Evolutionary conservation across 2,329 filamentous ascomycete genomes (phyloP).

Genomic region (Akanthomyces uredinophilus): DNA sequence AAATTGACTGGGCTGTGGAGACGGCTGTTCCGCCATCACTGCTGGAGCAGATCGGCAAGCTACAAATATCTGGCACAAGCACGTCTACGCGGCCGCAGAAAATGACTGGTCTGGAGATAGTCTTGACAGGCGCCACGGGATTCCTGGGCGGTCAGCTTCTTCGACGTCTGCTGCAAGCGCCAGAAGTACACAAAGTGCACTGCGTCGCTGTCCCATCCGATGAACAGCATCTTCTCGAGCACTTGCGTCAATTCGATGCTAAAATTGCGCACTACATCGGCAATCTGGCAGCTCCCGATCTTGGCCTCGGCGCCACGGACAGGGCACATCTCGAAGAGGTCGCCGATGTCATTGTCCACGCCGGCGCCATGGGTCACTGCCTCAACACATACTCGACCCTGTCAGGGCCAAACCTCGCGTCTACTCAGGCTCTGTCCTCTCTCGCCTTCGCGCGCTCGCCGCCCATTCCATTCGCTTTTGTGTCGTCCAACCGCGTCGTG

Average conservation of each 20-base stretch:
- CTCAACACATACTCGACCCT: conserved; percentile 33
- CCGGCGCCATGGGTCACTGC: conserved; percentile 36
- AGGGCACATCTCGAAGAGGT: conserved; percentile 14
- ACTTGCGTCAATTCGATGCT: background rate
- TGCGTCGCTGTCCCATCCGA: conserved; percentile 35
- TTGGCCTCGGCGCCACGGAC: conserved; percentile 20
- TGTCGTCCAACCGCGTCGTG: conserved; percentile 25
- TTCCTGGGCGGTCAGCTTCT: conserved; percentile 37
- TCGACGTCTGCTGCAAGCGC: conserved; percentile 25
- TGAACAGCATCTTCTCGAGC: background rate
- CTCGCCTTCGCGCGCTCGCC: conserved; percentile 21
- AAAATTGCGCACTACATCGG: conserved; percentile 20
- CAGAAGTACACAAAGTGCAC: conserved; percentile 32
- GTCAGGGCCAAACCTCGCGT: conserved; percentile 27
- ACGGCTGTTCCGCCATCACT: background rate
- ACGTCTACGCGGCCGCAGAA: background rate
- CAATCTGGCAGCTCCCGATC: conserved; percentile 23
- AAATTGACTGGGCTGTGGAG: background rate
- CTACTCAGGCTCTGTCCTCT: conserved; percentile 28
- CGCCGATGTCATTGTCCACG: conserved; percentile 48
- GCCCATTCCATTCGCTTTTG: conserved; percentile 31
- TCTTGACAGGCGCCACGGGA: conserved; percentile 36
- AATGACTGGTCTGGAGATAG: background rate
- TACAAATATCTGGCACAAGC: no score
- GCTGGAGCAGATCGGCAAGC: background rate